Conservation (phyloP, 495 filamentous ascomycete species). For the Cercophora sp. region DNA sequence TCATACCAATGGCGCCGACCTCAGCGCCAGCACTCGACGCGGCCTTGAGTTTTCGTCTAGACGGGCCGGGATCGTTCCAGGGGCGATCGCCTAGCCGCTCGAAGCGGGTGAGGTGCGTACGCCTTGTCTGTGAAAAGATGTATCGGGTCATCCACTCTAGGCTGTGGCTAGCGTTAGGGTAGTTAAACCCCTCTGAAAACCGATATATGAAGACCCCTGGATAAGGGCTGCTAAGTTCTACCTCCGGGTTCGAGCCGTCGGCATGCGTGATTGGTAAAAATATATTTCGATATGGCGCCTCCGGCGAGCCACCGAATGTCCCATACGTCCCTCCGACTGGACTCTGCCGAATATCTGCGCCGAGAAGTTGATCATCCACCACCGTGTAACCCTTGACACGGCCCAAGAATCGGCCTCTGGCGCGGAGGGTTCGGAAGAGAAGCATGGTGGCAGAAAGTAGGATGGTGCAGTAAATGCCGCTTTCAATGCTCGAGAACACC, state of each 20-base stretch:
- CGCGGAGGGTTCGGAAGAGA: conserved; percentile 79
- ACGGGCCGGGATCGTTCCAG: conserved; percentile 92
- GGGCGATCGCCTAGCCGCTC: conserved; percentile 74
- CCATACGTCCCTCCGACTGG: conserved; percentile 46
- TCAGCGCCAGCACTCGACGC: conserved; percentile 33
- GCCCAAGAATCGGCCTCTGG: conserved; percentile 82
- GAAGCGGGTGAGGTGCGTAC: conserved; percentile 65
- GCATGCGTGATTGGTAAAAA: conserved; percentile 86
- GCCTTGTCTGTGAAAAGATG: conserved; percentile 73
- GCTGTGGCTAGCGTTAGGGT: conserved; percentile 90
- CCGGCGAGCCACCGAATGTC: conserved; percentile 40
- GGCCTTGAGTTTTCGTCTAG: conserved; percentile 31
- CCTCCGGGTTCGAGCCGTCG: conserved; percentile 86
- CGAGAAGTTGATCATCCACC: conserved; percentile 74
- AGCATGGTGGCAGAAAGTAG: conserved; percentile 71
- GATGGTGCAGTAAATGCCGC: conserved; percentile 88
- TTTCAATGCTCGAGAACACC: conserved; percentile 81
- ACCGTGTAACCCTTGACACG: conserved; percentile 87
- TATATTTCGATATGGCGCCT: conserved; percentile 57
- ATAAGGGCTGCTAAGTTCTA: conserved; percentile 75
- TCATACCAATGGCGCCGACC: conserved; percentile 38
- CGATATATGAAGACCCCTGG: conserved; percentile 97
- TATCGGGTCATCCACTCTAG: conserved; percentile 71
- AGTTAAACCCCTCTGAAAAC: conserved; percentile 95
- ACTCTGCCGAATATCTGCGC: conserved; percentile 40